These are phyloP conservation scores for Paecilomyces formosus DNA, from an alignment of 2,329 filamentous ascomycete genomes.

Conservation along the genomic window DNA sequence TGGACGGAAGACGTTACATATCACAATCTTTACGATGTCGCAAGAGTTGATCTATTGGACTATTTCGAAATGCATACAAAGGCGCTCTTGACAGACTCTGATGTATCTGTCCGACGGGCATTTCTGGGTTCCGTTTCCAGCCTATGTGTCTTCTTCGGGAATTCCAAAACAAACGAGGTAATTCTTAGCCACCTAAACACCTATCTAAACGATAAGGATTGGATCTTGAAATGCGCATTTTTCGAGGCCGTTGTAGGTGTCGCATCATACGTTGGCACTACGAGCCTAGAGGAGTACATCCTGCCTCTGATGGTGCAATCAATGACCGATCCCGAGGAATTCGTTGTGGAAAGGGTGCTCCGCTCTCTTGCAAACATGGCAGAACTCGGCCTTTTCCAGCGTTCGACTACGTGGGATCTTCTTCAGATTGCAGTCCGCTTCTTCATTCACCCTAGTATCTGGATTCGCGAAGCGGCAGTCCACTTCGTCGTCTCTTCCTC, in stretches of 20 bases:
- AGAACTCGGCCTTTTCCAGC: conserved; percentile 76
- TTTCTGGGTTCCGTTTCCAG: conserved; percentile 88
- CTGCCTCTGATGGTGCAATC: conserved; percentile 93
- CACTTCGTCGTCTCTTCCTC: conserved; percentile 75
- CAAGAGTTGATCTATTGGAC: conserved; percentile 72
- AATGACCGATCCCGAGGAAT: conserved; percentile 85
- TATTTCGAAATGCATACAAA: conserved; percentile 86
- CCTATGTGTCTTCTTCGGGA: conserved; percentile 91
- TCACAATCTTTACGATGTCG: conserved; percentile 78
- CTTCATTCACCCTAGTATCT: conserved; percentile 86
- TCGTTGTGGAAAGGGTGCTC: conserved; percentile 84
- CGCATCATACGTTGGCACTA: conserved; percentile 80
- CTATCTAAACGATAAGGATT: conserved; percentile 92
- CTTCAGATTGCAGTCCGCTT: conserved; percentile 77
- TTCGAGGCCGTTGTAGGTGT: conserved; percentile 94
- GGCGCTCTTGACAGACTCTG: conserved; percentile 75
- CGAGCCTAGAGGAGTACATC: conserved; percentile 88
- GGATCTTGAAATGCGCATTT: conserved; percentile 93
- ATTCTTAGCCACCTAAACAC: conserved; percentile 93
- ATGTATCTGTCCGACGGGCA: conserved; percentile 78
- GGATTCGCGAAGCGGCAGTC: conserved; percentile 85
- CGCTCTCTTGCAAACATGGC: conserved; percentile 84
- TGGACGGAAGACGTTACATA: conserved; percentile 62
- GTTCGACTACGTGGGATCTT: conserved; percentile 78
- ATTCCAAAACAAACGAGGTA: conserved; percentile 88